phyloP scores from a whole-genome alignment of 768 basidiomycete species.

The Trametes elegans region DNA sequence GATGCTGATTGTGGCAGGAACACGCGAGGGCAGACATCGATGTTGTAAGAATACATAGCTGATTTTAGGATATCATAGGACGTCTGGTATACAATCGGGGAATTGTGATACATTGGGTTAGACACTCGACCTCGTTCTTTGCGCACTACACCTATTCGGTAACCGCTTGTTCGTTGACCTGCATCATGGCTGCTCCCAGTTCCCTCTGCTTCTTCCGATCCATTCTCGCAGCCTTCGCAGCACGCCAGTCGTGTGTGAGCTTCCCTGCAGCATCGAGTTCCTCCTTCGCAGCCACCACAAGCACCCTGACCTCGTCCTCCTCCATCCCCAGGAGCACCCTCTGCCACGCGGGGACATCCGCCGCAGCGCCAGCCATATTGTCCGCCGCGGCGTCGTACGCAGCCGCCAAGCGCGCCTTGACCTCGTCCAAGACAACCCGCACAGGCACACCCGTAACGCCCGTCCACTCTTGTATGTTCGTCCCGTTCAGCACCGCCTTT shows the following conservation, averaged over 20 bases:
- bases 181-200: neutral
- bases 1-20: neutral
- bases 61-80: neutral
- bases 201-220: conserved; percentile 8
- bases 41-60: neutral
- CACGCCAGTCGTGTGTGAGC: conserved; percentile 20
- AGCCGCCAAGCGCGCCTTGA: conserved; percentile 20
- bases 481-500: conserved; percentile 24
- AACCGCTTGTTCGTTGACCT: neutral
- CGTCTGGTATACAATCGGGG: neutral
- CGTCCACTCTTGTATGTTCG: conserved; percentile 24
- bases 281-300: conserved; percentile 19
- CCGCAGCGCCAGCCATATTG: no score
- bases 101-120: neutral
- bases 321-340: conserved; percentile 16
- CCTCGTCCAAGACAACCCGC: conserved; percentile 25
- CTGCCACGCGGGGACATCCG: conserved; percentile 19
- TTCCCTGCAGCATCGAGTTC: conserved; percentile 23
- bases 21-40: neutral
- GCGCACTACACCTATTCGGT: neutral
- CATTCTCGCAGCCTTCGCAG: conserved; percentile 18
- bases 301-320: conserved; percentile 16
- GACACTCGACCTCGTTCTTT: neutral
- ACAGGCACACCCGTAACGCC: conserved; percentile 24
- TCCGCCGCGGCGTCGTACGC: no score